Evolutionary conservation across 805 yeast species (phyloP).

Genomic region (Candida easanensis): DNA sequence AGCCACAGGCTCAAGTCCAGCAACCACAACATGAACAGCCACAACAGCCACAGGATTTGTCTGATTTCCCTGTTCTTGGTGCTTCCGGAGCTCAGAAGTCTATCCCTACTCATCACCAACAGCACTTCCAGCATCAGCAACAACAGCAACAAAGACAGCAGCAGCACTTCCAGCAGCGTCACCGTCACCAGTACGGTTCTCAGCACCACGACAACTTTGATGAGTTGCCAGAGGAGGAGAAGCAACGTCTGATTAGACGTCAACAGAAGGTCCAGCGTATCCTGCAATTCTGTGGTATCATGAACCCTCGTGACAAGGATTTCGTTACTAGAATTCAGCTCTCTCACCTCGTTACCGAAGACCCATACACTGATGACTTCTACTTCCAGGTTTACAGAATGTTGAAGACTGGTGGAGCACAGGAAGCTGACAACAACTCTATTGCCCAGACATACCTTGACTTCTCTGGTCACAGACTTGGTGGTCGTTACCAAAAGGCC

Average conservation of each 20-base stretch:
- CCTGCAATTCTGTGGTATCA: slow-evolving; percentile 82
- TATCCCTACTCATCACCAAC: slow-evolving; percentile 7
- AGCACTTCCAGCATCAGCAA: slow-evolving; percentile 6
- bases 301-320: slow-evolving; percentile 97
- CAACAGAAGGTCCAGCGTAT: slow-evolving; percentile 75
- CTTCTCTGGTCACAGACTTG: slow-evolving; percentile 86
- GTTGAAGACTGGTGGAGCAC: slow-evolving; percentile 48
- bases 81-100: slow-evolving; percentile 34
- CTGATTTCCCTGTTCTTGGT: slow-evolving; percentile 58
- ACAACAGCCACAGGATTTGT: slow-evolving; percentile 29
- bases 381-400: slow-evolving; percentile 90
- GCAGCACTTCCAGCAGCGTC: slow-evolving; percentile 5
- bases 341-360: slow-evolving; percentile 94
- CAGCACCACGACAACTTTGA: slow-evolving; percentile 31
- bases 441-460: slow-evolving; percentile 91
- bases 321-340: slow-evolving; percentile 91
- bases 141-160: slow-evolving; percentile 6
- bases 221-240: slow-evolving; percentile 67
- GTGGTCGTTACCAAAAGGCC: slow-evolving; percentile 80
- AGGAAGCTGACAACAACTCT: slow-evolving; percentile 57
- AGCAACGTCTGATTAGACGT: slow-evolving; percentile 61
- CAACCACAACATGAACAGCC: slow-evolving; percentile 27
- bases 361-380: slow-evolving; percentile 95
- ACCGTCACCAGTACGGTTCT: slow-evolving; percentile 21
- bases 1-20: slow-evolving; percentile 17